phyloP scores from a whole-genome alignment of 495 filamentous ascomycete species.

The Pyrenula massariospora region DNA sequence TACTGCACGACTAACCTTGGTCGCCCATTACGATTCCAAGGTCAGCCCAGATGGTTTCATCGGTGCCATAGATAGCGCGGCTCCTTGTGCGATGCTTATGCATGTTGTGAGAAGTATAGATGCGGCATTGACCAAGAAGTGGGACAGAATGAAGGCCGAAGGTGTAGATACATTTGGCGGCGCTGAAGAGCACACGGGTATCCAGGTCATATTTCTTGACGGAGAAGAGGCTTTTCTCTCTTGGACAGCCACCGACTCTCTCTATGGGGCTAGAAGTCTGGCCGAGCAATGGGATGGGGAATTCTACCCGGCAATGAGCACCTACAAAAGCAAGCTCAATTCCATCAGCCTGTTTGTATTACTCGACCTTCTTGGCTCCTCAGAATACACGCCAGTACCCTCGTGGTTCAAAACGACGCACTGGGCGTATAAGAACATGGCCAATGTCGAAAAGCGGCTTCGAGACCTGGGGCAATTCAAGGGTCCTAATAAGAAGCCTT shows the following conservation, averaged over 20 bases:
- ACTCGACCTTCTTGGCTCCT: conserved; percentile 75
- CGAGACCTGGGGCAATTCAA: conserved; percentile 42
- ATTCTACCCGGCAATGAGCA: conserved; percentile 55
- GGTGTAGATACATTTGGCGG: conserved; percentile 31
- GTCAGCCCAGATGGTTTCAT: conserved; percentile 77
- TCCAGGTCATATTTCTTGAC: conserved; percentile 85
- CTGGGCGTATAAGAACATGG: conserved; percentile 77
- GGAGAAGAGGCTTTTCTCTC: conserved; percentile 82
- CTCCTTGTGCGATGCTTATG: conserved; percentile 85
- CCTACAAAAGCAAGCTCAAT: conserved; percentile 57
- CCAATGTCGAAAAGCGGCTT: conserved; percentile 56
- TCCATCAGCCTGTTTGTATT: conserved; percentile 84
- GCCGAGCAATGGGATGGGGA: conserved; percentile 62
- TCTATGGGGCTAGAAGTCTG: conserved; percentile 77
- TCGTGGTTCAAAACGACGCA: conserved; percentile 83
- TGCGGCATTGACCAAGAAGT: conserved; percentile 64
- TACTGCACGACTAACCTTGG: conserved; percentile 69
- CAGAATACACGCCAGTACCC: conserved; percentile 50
- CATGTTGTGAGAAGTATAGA: conserved; percentile 75
- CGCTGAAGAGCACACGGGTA: conserved; percentile 61
- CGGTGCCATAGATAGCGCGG: conserved; percentile 86
- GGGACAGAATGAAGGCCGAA: conserved; percentile 55
- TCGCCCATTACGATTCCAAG: conserved; percentile 91
- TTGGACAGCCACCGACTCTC: conserved; percentile 70
- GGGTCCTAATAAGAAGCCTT: conserved; percentile 26